Percentiles rank a stretch among this genome's conserved stretches.
phyloP scores from a whole-genome alignment of 495 filamentous ascomycete species.

The Penicillium pancosmium region DNA sequence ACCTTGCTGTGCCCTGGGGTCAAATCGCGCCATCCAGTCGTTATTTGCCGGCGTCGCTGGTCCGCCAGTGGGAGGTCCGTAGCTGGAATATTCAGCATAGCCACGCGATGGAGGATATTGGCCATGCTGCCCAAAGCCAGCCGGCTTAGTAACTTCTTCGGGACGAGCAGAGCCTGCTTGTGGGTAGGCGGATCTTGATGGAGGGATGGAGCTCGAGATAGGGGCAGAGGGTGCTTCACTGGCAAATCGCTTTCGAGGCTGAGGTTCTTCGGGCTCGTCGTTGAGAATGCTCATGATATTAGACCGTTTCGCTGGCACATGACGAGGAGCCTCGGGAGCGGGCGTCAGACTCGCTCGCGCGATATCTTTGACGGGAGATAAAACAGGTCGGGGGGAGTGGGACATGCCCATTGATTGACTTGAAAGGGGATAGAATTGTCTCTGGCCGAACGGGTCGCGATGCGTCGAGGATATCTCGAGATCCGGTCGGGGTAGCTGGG shows the following conservation, averaged over 20 bases:
- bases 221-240: slow-evolving; percentile 35
- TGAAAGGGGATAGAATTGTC: slow-evolving; percentile 33
- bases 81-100: slow-evolving; percentile 42
- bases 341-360: slow-evolving; percentile 42
- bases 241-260: slow-evolving; percentile 54
- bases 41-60: slow-evolving; percentile 36
- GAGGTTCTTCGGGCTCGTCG: slow-evolving; percentile 58
- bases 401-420: slow-evolving; percentile 30
- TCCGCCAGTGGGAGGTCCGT: slow-evolving; percentile 27
- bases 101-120: slow-evolving; percentile 36
- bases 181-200: slow-evolving; percentile 23
- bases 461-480: slow-evolving; percentile 42
- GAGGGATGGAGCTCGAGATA: slow-evolving; percentile 8
- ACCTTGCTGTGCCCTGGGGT: slow-evolving; percentile 42
- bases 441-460: slow-evolving; percentile 41
- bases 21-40: slow-evolving; percentile 53
- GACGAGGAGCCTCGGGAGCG: slow-evolving; percentile 43
- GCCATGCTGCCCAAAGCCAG: slow-evolving; percentile 32
- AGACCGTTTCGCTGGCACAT: slow-evolving; percentile 58
- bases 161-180: slow-evolving; percentile 23
- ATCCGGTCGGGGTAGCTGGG: slow-evolving; percentile 36
- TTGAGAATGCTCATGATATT: slow-evolving; percentile 64
- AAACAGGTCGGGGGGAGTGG: slow-evolving; percentile 35
- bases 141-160: slow-evolving; percentile 31
- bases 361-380: slow-evolving; percentile 48